Conservation (phyloP, 306 rosid genomes). For the Citrullus colocynthis region DNA sequence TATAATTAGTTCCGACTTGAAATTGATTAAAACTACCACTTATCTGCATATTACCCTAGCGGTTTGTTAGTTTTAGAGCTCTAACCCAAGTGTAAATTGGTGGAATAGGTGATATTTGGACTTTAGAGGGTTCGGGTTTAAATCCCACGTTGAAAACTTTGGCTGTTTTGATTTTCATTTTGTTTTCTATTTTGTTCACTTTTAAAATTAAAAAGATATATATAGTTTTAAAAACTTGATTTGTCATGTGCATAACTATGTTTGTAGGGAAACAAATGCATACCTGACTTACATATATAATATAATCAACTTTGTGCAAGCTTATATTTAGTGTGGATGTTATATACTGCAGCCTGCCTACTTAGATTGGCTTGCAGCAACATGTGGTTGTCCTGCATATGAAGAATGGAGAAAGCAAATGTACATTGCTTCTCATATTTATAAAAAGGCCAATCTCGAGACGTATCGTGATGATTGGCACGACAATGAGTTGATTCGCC, state of each 20-base stretch:
- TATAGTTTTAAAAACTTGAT: too few species aligned
- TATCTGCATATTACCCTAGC: too few species aligned
- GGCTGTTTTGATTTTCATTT: not conserved
- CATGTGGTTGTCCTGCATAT: conserved; percentile 27
- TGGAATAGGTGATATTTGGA: not conserved
- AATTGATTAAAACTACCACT: too few species aligned
- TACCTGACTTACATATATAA: not conserved
- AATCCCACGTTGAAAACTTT: not conserved
- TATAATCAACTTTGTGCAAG: not conserved
- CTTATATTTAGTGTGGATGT: conserved; percentile 1
- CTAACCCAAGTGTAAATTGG: not conserved
- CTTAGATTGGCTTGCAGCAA: conserved; percentile 49
- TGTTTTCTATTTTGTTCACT: too few species aligned
- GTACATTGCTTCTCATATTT: conserved; percentile 23
- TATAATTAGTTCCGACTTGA: not conserved
- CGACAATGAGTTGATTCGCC: conserved; percentile 24
- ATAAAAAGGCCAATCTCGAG: conserved; percentile 22
- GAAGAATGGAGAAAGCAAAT: conserved; percentile 69
- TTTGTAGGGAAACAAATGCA: not conserved
- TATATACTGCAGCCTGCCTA: conserved; percentile 46
- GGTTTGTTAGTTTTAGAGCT: not conserved
- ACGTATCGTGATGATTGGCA: conserved; percentile 67
- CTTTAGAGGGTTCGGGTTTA: not conserved
- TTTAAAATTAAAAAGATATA: too few species aligned
- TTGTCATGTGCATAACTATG: too few species aligned